Conservation (phyloP, 192 early-diverging fungal species). For the Coemansia umbellata region DNA sequence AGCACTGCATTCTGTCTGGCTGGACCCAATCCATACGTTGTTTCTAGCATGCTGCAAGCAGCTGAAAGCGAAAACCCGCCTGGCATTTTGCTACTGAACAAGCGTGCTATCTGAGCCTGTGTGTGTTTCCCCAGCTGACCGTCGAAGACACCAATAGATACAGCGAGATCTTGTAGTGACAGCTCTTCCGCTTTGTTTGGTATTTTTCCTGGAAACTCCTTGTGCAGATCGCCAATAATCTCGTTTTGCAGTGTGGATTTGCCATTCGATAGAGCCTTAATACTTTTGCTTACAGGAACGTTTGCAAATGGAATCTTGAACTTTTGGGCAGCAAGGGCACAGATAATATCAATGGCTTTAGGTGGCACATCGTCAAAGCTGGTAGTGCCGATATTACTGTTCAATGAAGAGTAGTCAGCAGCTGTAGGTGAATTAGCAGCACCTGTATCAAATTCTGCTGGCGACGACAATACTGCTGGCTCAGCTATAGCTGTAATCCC, state of each 20-base stretch:
- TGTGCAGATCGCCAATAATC: constrained; percentile 89
- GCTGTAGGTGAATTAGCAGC: constrained; percentile 59
- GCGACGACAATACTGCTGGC: no score
- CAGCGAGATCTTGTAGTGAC: constrained; percentile 71
- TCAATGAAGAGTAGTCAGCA: no score
- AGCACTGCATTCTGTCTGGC: constrained; percentile 74
- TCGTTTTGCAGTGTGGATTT: constrained; percentile 98
- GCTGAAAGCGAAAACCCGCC: constrained; percentile 80
- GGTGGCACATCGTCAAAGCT: constrained; percentile 68
- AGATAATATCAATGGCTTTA: constrained; percentile 71
- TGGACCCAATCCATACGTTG: constrained; percentile 73
- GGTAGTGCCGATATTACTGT: constrained; percentile 42
- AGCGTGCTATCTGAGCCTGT: constrained; percentile 64
- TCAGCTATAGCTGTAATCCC: no score
- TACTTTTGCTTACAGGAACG: constrained; percentile 66
- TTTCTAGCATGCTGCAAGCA: constrained; percentile 66
- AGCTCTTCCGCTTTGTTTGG: constrained; percentile 92
- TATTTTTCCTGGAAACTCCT: constrained; percentile 81
- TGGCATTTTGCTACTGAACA: constrained; percentile 89
- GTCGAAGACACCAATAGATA: constrained; percentile 54
- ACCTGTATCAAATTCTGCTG: constrained; percentile 28
- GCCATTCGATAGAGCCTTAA: constrained; percentile 82
- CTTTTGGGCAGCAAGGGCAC: constrained; percentile 82
- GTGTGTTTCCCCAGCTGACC: constrained; percentile 82
- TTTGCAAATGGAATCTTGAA: constrained; percentile 78